Percentiles rank a stretch among this genome's conserved stretches.
These are phyloP conservation scores for Rhytidhysteron rufulum DNA, from an alignment of 2,329 filamentous ascomycete species.

Conservation along the genomic window DNA sequence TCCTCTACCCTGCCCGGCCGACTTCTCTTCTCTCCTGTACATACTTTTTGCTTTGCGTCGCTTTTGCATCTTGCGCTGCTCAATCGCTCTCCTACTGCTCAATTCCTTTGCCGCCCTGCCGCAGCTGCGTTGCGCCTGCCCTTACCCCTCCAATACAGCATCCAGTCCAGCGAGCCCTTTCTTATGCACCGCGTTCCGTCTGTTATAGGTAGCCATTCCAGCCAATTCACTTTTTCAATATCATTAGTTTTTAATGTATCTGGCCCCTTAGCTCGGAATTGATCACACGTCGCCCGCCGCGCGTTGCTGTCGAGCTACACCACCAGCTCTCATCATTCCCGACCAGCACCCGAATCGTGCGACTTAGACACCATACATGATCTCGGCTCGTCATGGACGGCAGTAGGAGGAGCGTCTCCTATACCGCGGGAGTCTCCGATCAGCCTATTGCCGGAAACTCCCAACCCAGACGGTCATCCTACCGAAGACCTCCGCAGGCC, in stretches of 20 bases:
- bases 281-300: background rate
- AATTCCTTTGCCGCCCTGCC: background rate
- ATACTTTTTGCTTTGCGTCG: constrained; percentile 9
- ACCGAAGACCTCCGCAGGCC: constrained; percentile 28
- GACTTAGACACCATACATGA: constrained; percentile 16
- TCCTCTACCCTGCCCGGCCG: constrained; percentile 1
- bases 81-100: background rate
- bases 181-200: constrained; percentile 5
- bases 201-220: constrained; percentile 20
- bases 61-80: background rate
- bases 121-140: no score
- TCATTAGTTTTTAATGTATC: constrained; percentile 1
- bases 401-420: constrained; percentile 21
- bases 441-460: constrained; percentile 24
- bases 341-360: constrained; percentile 3
- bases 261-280: background rate
- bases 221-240: constrained; percentile 12
- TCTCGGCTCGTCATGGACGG: constrained; percentile 25
- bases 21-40: constrained; percentile 15
- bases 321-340: no score
- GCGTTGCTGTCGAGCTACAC: no score
- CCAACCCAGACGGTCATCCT: constrained; percentile 28
- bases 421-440: constrained; percentile 18
- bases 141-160: no score
- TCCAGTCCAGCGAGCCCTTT: no score